These are phyloP conservation scores for Mucor sp. DNA, from an alignment of 371 early-diverging fungal genomes.

Conservation along the genomic window DNA sequence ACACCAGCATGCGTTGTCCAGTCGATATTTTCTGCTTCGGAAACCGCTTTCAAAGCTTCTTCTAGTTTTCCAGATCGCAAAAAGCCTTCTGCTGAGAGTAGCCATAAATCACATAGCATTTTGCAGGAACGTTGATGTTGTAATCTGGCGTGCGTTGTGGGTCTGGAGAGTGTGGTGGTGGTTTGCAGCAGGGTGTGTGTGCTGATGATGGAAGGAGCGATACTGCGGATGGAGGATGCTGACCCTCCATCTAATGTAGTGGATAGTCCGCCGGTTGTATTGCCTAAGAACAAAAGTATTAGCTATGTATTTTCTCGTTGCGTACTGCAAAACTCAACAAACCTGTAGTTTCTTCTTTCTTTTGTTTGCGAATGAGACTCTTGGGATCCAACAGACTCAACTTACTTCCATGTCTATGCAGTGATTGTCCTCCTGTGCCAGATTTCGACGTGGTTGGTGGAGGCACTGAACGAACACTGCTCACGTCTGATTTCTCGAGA, in stretches of 20 bases:
- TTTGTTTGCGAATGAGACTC: neutral
- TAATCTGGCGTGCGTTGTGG: slow-evolving; percentile 26
- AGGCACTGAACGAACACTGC: slow-evolving; percentile 12
- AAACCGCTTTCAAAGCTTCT: slow-evolving; percentile 63
- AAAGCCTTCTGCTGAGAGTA: slow-evolving; percentile 62
- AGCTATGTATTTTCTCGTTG: too few relatives aligned
- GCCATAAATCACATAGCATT: slow-evolving; percentile 52
- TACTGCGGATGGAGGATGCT: slow-evolving; percentile 1
- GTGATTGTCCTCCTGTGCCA: neutral
- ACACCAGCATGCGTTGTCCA: slow-evolving; percentile 54
- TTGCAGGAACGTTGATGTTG: slow-evolving; percentile 32
- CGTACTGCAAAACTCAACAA: neutral
- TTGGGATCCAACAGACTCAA: slow-evolving; percentile 17
- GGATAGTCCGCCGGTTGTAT: neutral
- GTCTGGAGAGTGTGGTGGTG: slow-evolving; percentile 1
- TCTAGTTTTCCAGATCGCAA: slow-evolving; percentile 54
- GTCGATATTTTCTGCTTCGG: slow-evolving; percentile 65
- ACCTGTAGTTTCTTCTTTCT: neutral
- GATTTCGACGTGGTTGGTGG: neutral
- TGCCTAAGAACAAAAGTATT: neutral
- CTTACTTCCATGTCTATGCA: neutral
- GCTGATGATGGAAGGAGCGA: slow-evolving; percentile 23
- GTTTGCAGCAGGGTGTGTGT: slow-evolving; percentile 22
- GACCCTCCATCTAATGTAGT: neutral
- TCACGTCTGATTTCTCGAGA: neutral